These are phyloP conservation scores for Stipa capillata DNA, from an alignment of 176 grass and related monocot species.

Conservation along the genomic window DNA sequence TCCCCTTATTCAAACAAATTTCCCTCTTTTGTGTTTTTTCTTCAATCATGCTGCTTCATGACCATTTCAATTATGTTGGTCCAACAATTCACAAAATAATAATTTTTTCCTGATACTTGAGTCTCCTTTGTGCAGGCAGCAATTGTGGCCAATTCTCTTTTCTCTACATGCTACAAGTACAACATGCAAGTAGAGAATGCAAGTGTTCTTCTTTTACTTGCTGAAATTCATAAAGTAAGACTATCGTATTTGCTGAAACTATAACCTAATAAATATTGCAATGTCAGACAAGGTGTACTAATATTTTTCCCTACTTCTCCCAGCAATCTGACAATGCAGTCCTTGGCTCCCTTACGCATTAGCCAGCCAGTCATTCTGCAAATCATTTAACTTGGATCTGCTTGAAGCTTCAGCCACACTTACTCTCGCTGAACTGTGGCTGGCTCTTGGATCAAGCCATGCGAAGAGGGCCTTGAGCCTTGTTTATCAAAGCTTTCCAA, in stretches of 20 bases:
- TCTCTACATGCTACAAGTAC: constrained; percentile 87
- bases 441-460: constrained; percentile 69
- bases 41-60: not conserved
- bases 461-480: constrained; percentile 61
- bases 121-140: constrained; percentile 53
- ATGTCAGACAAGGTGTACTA: not conserved
- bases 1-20: too few species aligned
- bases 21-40: too few species aligned
- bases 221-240: constrained; percentile 90
- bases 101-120: not conserved
- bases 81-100: not conserved
- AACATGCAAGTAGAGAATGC: constrained; percentile 97
- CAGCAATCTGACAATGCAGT: constrained; percentile 78
- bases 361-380: constrained; percentile 87
- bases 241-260: not conserved
- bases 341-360: constrained; percentile 78
- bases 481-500: constrained; percentile 63
- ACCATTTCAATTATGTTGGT: not conserved
- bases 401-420: constrained; percentile 84
- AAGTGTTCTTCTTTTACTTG: constrained; percentile 87
- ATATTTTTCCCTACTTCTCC: not conserved
- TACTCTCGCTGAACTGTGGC: constrained; percentile 80
- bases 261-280: not conserved
- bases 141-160: constrained; percentile 77
- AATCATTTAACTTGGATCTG: constrained; percentile 87